Evolutionary conservation across 2,329 filamentous ascomycete genomes (phyloP).

Genomic region (Alternaria postmessia): DNA sequence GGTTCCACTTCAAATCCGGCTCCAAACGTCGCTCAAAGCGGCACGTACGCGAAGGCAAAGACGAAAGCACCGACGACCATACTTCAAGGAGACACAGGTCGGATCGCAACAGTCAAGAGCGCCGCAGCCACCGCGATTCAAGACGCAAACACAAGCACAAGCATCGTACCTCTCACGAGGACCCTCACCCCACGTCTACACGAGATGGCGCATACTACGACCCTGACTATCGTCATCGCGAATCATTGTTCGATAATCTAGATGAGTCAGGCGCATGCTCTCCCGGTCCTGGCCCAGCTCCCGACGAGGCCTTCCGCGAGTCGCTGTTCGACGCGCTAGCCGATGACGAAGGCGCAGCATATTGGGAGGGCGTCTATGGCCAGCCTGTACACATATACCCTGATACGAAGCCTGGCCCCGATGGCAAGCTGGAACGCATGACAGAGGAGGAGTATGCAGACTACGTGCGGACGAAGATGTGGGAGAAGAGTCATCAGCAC

Average conservation of each 20-base stretch:
- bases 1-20: slow-evolving; percentile 52
- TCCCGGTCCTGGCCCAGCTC: slow-evolving; percentile 50
- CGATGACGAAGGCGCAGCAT: slow-evolving; percentile 93
- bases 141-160: slow-evolving; percentile 30
- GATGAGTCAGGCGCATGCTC: slow-evolving; percentile 44
- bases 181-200: slow-evolving; percentile 36
- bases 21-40: slow-evolving; percentile 31
- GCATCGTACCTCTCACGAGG: slow-evolving; percentile 21
- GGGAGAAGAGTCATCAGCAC: slow-evolving; percentile 90
- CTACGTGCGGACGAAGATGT: slow-evolving; percentile 89
- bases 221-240: slow-evolving; percentile 40
- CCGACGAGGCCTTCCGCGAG: slow-evolving; percentile 84
- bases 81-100: slow-evolving; percentile 26
- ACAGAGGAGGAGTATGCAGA: slow-evolving; percentile 89
- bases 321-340: slow-evolving; percentile 96
- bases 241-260: slow-evolving; percentile 43
- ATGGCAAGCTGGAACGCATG: slow-evolving; percentile 78
- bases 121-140: slow-evolving; percentile 19
- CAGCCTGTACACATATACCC: slow-evolving; percentile 89
- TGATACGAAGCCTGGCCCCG: slow-evolving; percentile 61
- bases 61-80: slow-evolving; percentile 9
- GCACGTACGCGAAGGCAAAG: slow-evolving; percentile 20
- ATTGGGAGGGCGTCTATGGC: slow-evolving; percentile 96
- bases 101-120: slow-evolving; percentile 16
- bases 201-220: slow-evolving; percentile 44